Evolutionary conservation across 495 filamentous ascomycete species (phyloP).

Genomic region (Hypomontagnella submonticulosa): DNA sequence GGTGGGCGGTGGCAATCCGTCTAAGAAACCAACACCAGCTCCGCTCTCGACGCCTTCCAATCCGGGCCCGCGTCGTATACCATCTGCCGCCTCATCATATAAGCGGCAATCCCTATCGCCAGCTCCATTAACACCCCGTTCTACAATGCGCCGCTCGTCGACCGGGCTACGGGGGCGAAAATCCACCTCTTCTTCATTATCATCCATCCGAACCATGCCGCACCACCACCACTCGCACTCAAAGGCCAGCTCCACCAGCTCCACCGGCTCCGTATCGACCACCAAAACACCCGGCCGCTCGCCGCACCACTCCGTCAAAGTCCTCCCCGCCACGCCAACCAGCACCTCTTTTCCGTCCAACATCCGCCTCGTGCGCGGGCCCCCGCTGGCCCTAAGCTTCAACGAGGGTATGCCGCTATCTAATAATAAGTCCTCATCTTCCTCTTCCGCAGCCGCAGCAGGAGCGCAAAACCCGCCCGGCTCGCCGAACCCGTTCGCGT

Average conservation of each 20-base stretch:
- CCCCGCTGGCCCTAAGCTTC: conserved; percentile 56
- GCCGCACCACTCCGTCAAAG: conserved; percentile 91
- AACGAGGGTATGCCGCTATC: conserved; percentile 60
- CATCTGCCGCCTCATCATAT: conserved; percentile 63
- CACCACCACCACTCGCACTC: conserved; percentile 93
- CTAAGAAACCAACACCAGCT: conserved; percentile 39
- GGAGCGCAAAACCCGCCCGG: conserved; percentile 51
- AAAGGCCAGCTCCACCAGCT: conserved; percentile 93
- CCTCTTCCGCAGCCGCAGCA: no score
- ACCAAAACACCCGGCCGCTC: conserved; percentile 76
- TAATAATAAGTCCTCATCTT: no score
- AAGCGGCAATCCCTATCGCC: conserved; percentile 91
- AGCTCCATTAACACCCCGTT: conserved; percentile 85
- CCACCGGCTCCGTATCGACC: conserved; percentile 75
- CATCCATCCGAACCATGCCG: conserved; percentile 90
- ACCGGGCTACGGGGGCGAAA: conserved; percentile 87
- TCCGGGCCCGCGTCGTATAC: conserved; percentile 58
- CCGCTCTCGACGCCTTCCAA: conserved; percentile 54
- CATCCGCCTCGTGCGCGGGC: conserved; percentile 82
- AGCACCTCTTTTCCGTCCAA: conserved; percentile 82
- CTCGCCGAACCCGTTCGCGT: conserved; percentile 59
- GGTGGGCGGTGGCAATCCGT: conserved; percentile 18
- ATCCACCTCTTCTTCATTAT: conserved; percentile 95
- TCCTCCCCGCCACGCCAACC: conserved; percentile 91
- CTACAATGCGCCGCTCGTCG: conserved; percentile 78